Conservation (phyloP, 2,329 filamentous ascomycete genomes). For the Thelonectria blattea region DNA sequence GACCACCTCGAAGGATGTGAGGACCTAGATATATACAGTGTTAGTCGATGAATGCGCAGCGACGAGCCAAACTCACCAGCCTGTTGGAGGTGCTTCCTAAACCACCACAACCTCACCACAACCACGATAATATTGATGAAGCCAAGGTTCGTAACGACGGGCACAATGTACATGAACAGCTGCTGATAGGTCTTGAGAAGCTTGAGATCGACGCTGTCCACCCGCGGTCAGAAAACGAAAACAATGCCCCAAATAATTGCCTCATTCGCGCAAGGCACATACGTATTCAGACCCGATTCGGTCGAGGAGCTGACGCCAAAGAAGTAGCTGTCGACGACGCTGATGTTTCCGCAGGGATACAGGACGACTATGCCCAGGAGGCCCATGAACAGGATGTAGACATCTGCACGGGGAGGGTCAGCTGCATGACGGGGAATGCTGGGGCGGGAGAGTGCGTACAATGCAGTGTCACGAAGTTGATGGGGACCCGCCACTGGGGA, state of each 20-base stretch:
- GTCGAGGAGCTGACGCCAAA: constrained; percentile 57
- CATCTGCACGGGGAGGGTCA: constrained; percentile 27
- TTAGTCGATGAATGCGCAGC: neutral
- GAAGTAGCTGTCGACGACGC: constrained; percentile 55
- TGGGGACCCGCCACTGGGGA: constrained; percentile 33
- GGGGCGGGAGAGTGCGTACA: constrained; percentile 24
- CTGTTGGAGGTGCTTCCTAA: constrained; percentile 51
- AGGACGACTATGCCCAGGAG: constrained; percentile 30
- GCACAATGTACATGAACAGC: constrained; percentile 56
- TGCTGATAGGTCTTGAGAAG: constrained; percentile 57
- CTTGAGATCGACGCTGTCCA: constrained; percentile 56
- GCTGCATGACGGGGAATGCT: constrained; percentile 4
- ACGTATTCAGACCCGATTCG: constrained; percentile 59
- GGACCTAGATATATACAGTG: constrained; percentile 20
- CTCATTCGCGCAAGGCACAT: constrained; percentile 23
- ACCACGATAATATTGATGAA: constrained; percentile 59
- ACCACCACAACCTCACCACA: constrained; percentile 55
- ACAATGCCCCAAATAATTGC: constrained; percentile 14
- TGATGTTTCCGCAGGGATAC: constrained; percentile 34
- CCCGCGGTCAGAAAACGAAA: neutral
- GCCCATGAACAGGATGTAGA: constrained; percentile 36
- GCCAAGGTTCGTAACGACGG: constrained; percentile 54
- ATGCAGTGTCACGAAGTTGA: constrained; percentile 39
- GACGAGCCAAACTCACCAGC: constrained; percentile 37
- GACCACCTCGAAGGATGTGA: constrained; percentile 16